A percentile compares a stretch with the other conserved stretches of the same genome.
Conservation (phyloP, 805 yeast genomes). For the Hanseniaspora osmophila region DNA sequence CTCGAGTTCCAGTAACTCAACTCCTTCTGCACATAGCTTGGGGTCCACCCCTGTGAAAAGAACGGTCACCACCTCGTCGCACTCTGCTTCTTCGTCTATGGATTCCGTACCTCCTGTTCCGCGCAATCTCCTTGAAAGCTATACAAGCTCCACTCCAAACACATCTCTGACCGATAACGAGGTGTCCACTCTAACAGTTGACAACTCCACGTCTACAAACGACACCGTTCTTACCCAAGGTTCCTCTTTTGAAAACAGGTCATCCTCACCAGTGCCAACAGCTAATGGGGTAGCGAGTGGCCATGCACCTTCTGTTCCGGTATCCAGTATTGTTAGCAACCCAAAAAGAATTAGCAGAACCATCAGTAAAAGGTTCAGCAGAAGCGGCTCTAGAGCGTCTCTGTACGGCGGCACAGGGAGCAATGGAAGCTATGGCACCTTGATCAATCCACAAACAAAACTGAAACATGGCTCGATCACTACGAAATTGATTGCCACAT, state of each 20-base stretch:
- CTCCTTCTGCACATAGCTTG: conserved; percentile 7
- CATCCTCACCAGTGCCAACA: conserved; percentile 2
- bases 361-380: conserved; percentile 4
- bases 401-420: conserved; percentile 14
- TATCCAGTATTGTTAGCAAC: conserved; percentile 5
- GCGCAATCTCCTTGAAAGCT: conserved; percentile 6
- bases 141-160: conserved; percentile 6
- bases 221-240: neutral
- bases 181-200: conserved; percentile 1
- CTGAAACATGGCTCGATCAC: conserved; percentile 59
- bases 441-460: conserved; percentile 9
- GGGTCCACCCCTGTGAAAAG: conserved; percentile 7
- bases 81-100: neutral
- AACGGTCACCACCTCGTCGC: conserved; percentile 2
- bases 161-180: conserved; percentile 13
- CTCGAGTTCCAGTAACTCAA: conserved; percentile 11
- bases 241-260: conserved; percentile 3
- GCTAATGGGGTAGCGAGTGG: conserved; percentile 2
- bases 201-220: neutral
- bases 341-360: conserved; percentile 7
- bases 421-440: conserved; percentile 20
- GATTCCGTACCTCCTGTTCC: conserved; percentile 8
- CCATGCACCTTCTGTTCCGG: conserved; percentile 9
- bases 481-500: conserved; percentile 53
- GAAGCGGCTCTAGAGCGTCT: conserved; percentile 4